Base-by-base conservation (phyloP, 345 rosid species). In the Murraya koenigii region DNA sequence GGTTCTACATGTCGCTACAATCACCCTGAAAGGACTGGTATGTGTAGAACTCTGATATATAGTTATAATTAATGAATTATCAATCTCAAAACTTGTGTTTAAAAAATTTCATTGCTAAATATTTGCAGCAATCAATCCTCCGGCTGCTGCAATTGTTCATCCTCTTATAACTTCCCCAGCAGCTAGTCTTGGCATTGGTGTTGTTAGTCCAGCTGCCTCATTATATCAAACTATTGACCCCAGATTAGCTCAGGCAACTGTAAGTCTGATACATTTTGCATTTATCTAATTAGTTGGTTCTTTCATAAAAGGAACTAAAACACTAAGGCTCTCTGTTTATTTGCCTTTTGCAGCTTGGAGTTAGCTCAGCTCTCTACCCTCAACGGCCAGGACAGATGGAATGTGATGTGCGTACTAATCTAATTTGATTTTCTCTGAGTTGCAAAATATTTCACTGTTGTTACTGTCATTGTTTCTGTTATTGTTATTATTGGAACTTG, bases 11-110 rank as follows among this genome's bases (percentile, higher is more conserved):
- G 99, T 79, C 97, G 94, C 71, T 93, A 93, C 90, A 95, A 89
- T 89, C 99, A 95, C 82, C 99, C 99, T 80, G 97, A 95, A 80
- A 81, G 98, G 83, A 89, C 82, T 78, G 96, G 99, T 92, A 89
- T 66, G 82, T 76, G 14, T 26, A 30, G 47, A 72, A 49, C 68
- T 64, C 54, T 10, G 20, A 72, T 65, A 25, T 8, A 58, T 33
- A 39, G 15, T 69, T 39, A 7, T 59, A 66, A n/a, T 14, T 28
- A 66, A 38, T 76, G 36, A 67, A 69, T 69, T 59, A 32, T 78
- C 41, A 47, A 20, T 49, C 78, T 77, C 66, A 73, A 44, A 30
- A 5, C 66, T 36, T 4, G 17, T 30, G 35, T 13, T 61, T 68
- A 41, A 36, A 62, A 76, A 76, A 67, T 77, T 70, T 87, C 70